Base-by-base conservation (phyloP, 75 land plant genomes). In the Sequoia sempervirens region DNA sequence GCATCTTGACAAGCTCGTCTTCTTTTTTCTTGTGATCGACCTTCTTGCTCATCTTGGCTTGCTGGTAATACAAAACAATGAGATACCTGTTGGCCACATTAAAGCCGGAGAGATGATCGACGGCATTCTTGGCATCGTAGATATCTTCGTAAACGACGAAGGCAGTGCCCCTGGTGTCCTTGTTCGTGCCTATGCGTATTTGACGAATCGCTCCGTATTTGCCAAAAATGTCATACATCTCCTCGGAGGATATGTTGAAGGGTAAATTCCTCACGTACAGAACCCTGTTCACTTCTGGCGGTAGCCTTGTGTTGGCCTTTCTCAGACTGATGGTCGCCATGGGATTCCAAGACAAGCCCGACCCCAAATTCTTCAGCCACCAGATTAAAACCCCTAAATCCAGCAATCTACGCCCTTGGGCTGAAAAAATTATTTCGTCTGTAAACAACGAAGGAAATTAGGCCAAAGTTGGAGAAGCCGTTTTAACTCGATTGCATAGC, bases 151-250 rank as follows among this genome's bases (percentile, higher is more conserved):
- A 96, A 30, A 96, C 99, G 26, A 96, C 99, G 84, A 95, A 96
- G 69, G 99, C 99, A 10, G 99, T 96, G 30, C 99, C 99, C 11
- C 97, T 85, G 5, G 99, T 96, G 87, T 96, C 99, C 93, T 96
- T 96, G 92, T 82, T 95, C 13, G 32, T 92, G 30, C 99, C 99
- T 54, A 96, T 87, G 12, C 99, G 93, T 80, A 96, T 96, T 90
- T 96, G 99, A 17, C 97, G 86, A 56, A 96, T 96, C 9, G 99
- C 99, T 12, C 99, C 99, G 89, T 96, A 96, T 87, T 96, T 96
- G 80, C 99, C 99, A 86, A 96, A 96, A 85, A 96, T 96, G 73
- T 96, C 99, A 87, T 96, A 96, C 99, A 96, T 96, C 91, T 96
- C 99, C 90, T 96, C 99, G 78, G 94, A 92, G 3, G 99, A 89